Conservation (phyloP, 805 yeast genomes). For the Ogataea nitratoaversa region DNA sequence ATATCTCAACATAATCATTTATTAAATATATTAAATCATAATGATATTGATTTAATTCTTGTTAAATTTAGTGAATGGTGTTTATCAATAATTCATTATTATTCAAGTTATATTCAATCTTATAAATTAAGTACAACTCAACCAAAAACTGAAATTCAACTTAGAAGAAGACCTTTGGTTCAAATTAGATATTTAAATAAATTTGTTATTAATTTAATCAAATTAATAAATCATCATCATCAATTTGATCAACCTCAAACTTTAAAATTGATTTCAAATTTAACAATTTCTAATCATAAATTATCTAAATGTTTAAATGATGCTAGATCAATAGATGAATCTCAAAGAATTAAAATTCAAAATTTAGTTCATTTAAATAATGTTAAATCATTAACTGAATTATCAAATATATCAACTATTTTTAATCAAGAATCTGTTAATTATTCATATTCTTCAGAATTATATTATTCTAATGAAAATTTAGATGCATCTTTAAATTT, state of each 20-base stretch:
- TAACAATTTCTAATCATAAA: conserved; percentile 21
- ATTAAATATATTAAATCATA: conserved; percentile 4
- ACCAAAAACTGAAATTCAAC: conserved; percentile 23
- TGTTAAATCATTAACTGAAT: conserved; percentile 22
- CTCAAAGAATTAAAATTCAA: conserved; percentile 17
- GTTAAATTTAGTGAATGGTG: conserved; percentile 25
- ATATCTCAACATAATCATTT: conserved; percentile 18
- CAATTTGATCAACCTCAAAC: conserved; percentile 18
- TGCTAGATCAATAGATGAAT: conserved; percentile 22
- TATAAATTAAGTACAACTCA: conserved; percentile 23
- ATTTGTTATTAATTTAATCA: conserved; percentile 19
- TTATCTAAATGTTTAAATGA: conserved; percentile 12
- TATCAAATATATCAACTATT: conserved; percentile 18
- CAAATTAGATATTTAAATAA: conserved; percentile 25
- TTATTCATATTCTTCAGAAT: conserved; percentile 13
- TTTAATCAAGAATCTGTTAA: conserved; percentile 9
- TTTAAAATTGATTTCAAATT: conserved; percentile 20
- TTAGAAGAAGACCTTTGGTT: conserved; percentile 30
- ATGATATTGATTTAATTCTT: conserved; percentile 12
- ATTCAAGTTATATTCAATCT: conserved; percentile 18
- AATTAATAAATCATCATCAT: conserved; percentile 15
- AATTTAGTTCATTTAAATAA: conserved; percentile 14
- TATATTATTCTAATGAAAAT: conserved; percentile 24
- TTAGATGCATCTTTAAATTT: conserved; percentile 20
- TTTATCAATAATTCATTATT: conserved; percentile 13